These are phyloP conservation scores for Pharus latifolius DNA, from an alignment of 176 grass and related monocot genomes.

Conservation along the genomic window DNA sequence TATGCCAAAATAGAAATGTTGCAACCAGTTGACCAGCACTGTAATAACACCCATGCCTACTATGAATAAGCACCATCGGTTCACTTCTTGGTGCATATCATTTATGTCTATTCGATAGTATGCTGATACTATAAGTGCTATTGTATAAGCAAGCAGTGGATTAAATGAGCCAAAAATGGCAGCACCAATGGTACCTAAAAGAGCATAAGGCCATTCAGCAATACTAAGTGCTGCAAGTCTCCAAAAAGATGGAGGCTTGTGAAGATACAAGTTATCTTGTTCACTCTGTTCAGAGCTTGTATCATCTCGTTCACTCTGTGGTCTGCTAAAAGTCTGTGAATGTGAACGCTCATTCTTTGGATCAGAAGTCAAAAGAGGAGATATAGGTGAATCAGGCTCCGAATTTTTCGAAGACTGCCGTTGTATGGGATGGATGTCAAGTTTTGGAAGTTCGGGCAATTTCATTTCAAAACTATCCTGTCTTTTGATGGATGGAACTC, in stretches of 20 bases:
- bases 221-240: slow-evolving; percentile 85
- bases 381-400: slow-evolving; percentile 95
- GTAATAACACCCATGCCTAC: slow-evolving; percentile 93
- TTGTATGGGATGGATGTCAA: slow-evolving; percentile 78
- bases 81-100: slow-evolving; percentile 80
- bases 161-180: slow-evolving; percentile 99
- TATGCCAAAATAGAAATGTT: slow-evolving; percentile 99
- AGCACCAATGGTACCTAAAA: slow-evolving; percentile 93
- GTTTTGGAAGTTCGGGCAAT: slow-evolving; percentile 89
- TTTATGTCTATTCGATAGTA: slow-evolving; percentile 71
- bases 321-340: slow-evolving; percentile 93
- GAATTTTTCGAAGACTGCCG: slow-evolving; percentile 82
- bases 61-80: slow-evolving; percentile 96
- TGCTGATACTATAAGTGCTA: slow-evolving; percentile 81
- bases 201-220: slow-evolving; percentile 98
- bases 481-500: slow-evolving; percentile 77
- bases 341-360: slow-evolving; percentile 93
- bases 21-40: slow-evolving; percentile 94
- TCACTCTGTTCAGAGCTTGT: slow-evolving; percentile 59
- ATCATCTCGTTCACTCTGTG: slow-evolving; percentile 66
- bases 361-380: slow-evolving; percentile 95
- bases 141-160: slow-evolving; percentile 92
- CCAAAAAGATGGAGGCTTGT: slow-evolving; percentile 95
- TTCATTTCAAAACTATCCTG: slow-evolving; percentile 87
- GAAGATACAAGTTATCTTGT: slow-evolving; percentile 35